Conservation (phyloP, 371 early-diverging fungal species). For the Phascolomyces articulosus region DNA sequence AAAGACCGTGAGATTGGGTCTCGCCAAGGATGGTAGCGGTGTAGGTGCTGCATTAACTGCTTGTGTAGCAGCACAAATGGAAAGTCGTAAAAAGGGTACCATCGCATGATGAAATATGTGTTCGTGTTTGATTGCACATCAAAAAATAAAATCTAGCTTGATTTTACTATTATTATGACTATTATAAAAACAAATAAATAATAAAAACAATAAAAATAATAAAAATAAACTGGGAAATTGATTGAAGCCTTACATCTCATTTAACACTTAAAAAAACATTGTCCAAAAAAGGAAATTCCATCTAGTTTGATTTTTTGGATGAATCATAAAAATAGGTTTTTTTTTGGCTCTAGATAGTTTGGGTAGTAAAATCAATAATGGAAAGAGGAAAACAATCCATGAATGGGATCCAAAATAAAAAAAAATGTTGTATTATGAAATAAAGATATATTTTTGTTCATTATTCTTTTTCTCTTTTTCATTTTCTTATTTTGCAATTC, state of each 20-base stretch:
- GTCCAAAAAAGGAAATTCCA: conserved; percentile 11
- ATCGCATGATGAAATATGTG: neutral
- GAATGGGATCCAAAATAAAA: neutral
- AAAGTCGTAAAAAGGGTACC: conserved; percentile 8
- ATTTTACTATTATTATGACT: too few relatives aligned
- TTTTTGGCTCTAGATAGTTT: too few relatives aligned
- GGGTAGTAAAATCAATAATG: conserved; percentile 9
- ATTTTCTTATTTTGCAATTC: neutral
- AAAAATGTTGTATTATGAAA: too few relatives aligned
- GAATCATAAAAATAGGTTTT: neutral
- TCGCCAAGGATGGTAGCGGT: conserved; percentile 60
- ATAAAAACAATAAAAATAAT: too few relatives aligned
- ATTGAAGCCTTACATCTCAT: too few relatives aligned
- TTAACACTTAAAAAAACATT: too few relatives aligned
- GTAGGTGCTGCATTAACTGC: conserved; percentile 56
- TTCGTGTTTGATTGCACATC: neutral
- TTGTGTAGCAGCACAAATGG: conserved; percentile 50
- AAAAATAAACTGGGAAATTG: too few relatives aligned
- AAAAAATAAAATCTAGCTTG: too few relatives aligned
- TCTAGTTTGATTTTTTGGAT: neutral
- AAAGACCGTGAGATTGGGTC: conserved; percentile 63
- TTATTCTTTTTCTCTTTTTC: too few relatives aligned
- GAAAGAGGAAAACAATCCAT: conserved; percentile 12
- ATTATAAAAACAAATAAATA: too few relatives aligned
- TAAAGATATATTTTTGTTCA: too few relatives aligned